A percentile compares a stretch with the other conserved stretches of the same genome.
phyloP scores from a whole-genome alignment of 2,329 filamentous ascomycete species.

The Monilinia vaccinii-corymbosi region DNA sequence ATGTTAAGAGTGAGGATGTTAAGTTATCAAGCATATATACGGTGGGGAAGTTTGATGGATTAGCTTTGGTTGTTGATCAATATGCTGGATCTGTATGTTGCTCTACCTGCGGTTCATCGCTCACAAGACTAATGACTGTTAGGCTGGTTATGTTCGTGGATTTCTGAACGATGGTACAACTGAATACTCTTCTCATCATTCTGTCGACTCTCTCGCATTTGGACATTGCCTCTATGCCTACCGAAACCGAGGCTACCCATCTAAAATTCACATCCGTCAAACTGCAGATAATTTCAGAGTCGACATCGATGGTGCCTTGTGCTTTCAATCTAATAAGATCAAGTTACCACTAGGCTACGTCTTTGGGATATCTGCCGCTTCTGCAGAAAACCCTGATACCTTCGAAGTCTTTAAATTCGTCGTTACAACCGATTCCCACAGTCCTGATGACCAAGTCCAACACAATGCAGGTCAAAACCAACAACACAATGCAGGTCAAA shows the following conservation, averaged over 20 bases:
- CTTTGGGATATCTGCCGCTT: constrained; percentile 81
- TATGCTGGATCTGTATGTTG: constrained; percentile 55
- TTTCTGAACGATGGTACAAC: constrained; percentile 87
- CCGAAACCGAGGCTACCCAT: constrained; percentile 81
- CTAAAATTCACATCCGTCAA: constrained; percentile 65
- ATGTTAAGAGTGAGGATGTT: constrained; percentile 62
- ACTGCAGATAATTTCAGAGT: constrained; percentile 62
- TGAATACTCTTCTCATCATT: constrained; percentile 68
- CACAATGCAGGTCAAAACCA: constrained; percentile 16
- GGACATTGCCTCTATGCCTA: constrained; percentile 87
- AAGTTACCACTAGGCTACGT: constrained; percentile 70
- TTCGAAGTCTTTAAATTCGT: constrained; percentile 88
- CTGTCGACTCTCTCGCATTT: constrained; percentile 79
- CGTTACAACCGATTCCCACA: constrained; percentile 48
- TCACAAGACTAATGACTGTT: background rate
- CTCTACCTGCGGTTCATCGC: background rate
- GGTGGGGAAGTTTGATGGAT: constrained; percentile 76
- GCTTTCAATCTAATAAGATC: constrained; percentile 78
- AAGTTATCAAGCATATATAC: constrained; percentile 76
- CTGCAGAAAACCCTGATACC: constrained; percentile 84
- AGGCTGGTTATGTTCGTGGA: constrained; percentile 73
- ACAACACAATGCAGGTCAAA: constrained; percentile 15
- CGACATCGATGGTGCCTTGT: constrained; percentile 66
- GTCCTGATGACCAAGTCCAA: constrained; percentile 24
- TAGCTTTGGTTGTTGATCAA: constrained; percentile 78